Conservation (phyloP, 202 grass and related monocot genomes). For the Eragrostis tef region DNA sequence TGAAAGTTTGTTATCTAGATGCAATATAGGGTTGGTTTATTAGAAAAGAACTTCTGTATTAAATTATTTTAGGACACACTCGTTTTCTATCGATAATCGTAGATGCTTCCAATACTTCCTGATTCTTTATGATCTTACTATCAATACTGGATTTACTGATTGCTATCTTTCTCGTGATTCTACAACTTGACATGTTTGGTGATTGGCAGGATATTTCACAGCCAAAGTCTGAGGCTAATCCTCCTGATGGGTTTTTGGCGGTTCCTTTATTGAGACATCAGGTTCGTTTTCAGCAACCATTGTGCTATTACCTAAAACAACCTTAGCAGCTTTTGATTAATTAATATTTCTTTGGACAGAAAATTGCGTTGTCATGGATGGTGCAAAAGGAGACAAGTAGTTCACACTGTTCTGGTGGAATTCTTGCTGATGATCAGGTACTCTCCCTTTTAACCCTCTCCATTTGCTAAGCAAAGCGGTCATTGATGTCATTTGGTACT, state of each 20-base stretch:
- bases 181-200: slow-evolving; percentile 48
- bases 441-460: slow-evolving; percentile 6
- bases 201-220: slow-evolving; percentile 82
- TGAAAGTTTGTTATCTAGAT: background rate
- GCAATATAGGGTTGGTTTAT: background rate
- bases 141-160: slow-evolving; percentile 7
- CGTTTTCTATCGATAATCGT: slow-evolving; percentile 13
- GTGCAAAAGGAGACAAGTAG: slow-evolving; percentile 84
- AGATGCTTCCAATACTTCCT: slow-evolving; percentile 2
- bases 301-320: slow-evolving; percentile 17
- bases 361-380: slow-evolving; percentile 98
- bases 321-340: slow-evolving; percentile 33
- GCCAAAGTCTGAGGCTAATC: slow-evolving; percentile 79
- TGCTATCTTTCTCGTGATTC: slow-evolving; percentile 22
- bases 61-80: background rate
- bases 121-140: slow-evolving; percentile 1
- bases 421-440: slow-evolving; percentile 99
- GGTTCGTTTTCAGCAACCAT: slow-evolving; percentile 52
- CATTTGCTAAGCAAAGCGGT: slow-evolving; percentile 25
- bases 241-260: slow-evolving; percentile 80
- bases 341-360: slow-evolving; percentile 55
- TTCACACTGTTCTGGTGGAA: slow-evolving; percentile 81
- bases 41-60: background rate
- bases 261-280: slow-evolving; percentile 97
- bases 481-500: slow-evolving; percentile 45